Evolutionary conservation across 345 rosid genomes (phyloP).

Genomic region (Hirschfeldia incana): DNA sequence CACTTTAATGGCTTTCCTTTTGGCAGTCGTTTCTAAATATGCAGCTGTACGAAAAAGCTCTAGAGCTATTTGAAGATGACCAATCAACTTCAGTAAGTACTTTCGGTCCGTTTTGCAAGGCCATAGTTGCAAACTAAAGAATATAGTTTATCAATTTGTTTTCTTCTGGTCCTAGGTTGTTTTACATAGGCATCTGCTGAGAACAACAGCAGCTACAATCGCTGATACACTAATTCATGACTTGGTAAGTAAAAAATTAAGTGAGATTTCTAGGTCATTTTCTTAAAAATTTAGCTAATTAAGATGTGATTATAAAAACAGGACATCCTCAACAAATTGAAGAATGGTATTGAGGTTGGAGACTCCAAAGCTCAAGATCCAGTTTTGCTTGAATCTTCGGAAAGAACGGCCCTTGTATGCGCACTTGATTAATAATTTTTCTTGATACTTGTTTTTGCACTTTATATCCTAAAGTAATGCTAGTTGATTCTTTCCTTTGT

Average conservation of each 20-base stretch:
- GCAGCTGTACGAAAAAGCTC: slow-evolving; percentile 91
- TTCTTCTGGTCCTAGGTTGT: slow-evolving; percentile 56
- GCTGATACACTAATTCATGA: slow-evolving; percentile 65
- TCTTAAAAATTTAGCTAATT: slow-evolving; percentile 17
- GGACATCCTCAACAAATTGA: slow-evolving; percentile 78
- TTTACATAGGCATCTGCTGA: slow-evolving; percentile 85
- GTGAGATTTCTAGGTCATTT: slow-evolving; percentile 13
- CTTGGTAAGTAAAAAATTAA: slow-evolving; percentile 53
- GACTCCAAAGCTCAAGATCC: slow-evolving; percentile 58
- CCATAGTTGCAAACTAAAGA: neutral
- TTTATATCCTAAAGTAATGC: neutral
- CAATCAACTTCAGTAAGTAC: slow-evolving; percentile 80
- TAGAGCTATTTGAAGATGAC: slow-evolving; percentile 90
- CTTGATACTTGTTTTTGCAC: neutral
- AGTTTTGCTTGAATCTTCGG: slow-evolving; percentile 51
- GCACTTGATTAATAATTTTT: slow-evolving; percentile 15
- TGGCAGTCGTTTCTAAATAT: slow-evolving; percentile 82
- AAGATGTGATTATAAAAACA: slow-evolving; percentile 33
- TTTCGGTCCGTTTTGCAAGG: slow-evolving; percentile 18
- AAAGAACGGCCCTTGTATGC: slow-evolving; percentile 74
- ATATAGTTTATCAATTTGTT: neutral
- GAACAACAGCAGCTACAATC: slow-evolving; percentile 73
- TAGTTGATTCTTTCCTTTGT: slow-evolving; percentile 21
- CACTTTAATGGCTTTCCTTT: slow-evolving; percentile 16
- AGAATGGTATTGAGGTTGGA: slow-evolving; percentile 70